Evolutionary conservation across 768 basidiomycete species (phyloP).

Genomic region (Rhodotorula babjevae): DNA sequence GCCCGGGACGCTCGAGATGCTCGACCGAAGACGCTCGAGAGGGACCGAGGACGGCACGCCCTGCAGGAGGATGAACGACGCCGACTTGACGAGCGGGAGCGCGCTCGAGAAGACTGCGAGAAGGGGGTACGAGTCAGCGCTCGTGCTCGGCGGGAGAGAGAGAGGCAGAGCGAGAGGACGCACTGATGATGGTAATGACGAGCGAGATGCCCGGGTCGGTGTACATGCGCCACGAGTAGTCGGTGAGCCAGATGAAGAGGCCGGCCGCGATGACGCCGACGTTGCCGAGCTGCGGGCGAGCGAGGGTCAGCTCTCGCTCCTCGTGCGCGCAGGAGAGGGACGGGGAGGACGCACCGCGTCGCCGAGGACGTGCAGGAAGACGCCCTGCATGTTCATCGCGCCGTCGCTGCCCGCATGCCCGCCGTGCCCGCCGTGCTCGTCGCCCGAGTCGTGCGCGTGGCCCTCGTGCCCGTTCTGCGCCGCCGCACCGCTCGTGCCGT

Average conservation of each 20-base stretch:
- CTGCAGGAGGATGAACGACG: slow-evolving; percentile 90
- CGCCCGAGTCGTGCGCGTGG: no score
- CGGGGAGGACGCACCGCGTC: slow-evolving; percentile 58
- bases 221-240: slow-evolving; percentile 80
- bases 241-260: slow-evolving; percentile 83
- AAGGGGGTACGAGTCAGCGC: not conserved
- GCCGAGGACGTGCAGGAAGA: slow-evolving; percentile 88
- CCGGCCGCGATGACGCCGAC: slow-evolving; percentile 95
- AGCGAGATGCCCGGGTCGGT: slow-evolving; percentile 90
- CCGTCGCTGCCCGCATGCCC: slow-evolving; percentile 50
- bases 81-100: slow-evolving; percentile 74
- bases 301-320: not conserved
- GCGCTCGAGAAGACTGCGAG: slow-evolving; percentile 74
- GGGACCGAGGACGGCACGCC: slow-evolving; percentile 86
- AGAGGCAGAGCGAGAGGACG: not conserved
- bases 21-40: slow-evolving; percentile 76
- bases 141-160: not conserved
- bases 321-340: not conserved
- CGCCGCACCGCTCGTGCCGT: slow-evolving; percentile 3
- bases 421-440: slow-evolving; percentile 19
- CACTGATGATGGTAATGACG: slow-evolving; percentile 81
- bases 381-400: slow-evolving; percentile 97
- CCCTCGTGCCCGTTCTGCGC: slow-evolving; percentile 4
- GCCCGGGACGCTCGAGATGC: slow-evolving; percentile 75
- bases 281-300: slow-evolving; percentile 63